phyloP scores from a whole-genome alignment of 2,329 filamentous ascomycete genomes.

The Phaeosphaeria sp. region DNA sequence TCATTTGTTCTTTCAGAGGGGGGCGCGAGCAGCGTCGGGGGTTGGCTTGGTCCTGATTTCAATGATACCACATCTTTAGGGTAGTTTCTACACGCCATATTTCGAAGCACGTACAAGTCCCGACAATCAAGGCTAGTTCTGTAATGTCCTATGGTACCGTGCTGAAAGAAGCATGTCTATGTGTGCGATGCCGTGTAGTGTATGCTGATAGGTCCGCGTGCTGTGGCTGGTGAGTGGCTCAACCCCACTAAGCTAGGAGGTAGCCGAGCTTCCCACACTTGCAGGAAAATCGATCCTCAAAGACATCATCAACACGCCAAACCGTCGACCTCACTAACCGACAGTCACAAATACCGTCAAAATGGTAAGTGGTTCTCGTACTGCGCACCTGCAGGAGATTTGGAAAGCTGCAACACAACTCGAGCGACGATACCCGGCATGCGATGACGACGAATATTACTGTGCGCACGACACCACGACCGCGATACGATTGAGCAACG shows the following conservation, averaged over 20 bases:
- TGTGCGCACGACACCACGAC: slow-evolving; percentile 3
- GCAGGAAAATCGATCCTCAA: slow-evolving; percentile 33
- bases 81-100: neutral
- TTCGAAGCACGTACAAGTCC: neutral
- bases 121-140: neutral
- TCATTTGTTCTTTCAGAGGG: slow-evolving; percentile 11
- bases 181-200: too few relatives aligned
- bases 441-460: slow-evolving; percentile 26
- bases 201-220: slow-evolving; percentile 3
- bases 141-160: too few relatives aligned
- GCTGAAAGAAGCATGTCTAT: too few relatives aligned
- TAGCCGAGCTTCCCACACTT: slow-evolving; percentile 43
- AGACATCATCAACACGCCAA: slow-evolving; percentile 42
- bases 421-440: slow-evolving; percentile 23
- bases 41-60: slow-evolving; percentile 10
- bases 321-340: slow-evolving; percentile 44
- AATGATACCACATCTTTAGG: slow-evolving; percentile 39
- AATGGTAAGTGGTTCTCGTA: slow-evolving; percentile 43
- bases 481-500: neutral
- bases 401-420: slow-evolving; percentile 34
- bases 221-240: slow-evolving; percentile 26
- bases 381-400: neutral
- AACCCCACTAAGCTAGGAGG: neutral
- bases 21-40: neutral
- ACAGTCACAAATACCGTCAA: slow-evolving; percentile 48